Evolutionary conservation across 441 rosid genomes (phyloP).

Genomic region (Theobroma grandiflorum): DNA sequence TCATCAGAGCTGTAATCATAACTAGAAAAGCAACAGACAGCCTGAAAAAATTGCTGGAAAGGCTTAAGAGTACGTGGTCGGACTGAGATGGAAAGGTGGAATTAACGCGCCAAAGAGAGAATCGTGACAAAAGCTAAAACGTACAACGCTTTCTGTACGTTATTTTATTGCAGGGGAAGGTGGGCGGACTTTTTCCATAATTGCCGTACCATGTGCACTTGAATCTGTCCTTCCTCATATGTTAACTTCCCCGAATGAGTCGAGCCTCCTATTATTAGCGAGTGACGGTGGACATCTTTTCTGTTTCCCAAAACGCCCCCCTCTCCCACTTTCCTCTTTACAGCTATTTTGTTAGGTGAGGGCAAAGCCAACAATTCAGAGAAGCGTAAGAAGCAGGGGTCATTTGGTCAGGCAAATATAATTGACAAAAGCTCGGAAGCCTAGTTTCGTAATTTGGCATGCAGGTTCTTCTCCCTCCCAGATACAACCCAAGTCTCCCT

Average conservation of each 20-base stretch:
- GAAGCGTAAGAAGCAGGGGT: background rate
- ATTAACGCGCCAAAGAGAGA: background rate
- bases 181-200: background rate
- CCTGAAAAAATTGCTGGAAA: too few species aligned
- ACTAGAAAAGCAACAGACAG: background rate
- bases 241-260: constrained; percentile 20
- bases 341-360: background rate
- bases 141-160: constrained; percentile 8
- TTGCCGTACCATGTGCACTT: constrained; percentile 23
- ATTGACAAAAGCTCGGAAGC: background rate
- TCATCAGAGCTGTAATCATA: too few species aligned
- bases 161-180: background rate
- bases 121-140: background rate
- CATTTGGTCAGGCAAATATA: background rate
- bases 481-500: background rate
- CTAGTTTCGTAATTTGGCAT: background rate
- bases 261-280: background rate
- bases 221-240: constrained; percentile 25
- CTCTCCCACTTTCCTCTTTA: too few species aligned
- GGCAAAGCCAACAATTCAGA: background rate
- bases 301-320: background rate
- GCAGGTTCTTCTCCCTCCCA: constrained; percentile 19
- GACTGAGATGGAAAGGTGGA: background rate
- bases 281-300: background rate
- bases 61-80: background rate